These are phyloP conservation scores for Zopfochytrium polystomum DNA, from an alignment of 371 early-diverging fungal species.

Conservation along the genomic window DNA sequence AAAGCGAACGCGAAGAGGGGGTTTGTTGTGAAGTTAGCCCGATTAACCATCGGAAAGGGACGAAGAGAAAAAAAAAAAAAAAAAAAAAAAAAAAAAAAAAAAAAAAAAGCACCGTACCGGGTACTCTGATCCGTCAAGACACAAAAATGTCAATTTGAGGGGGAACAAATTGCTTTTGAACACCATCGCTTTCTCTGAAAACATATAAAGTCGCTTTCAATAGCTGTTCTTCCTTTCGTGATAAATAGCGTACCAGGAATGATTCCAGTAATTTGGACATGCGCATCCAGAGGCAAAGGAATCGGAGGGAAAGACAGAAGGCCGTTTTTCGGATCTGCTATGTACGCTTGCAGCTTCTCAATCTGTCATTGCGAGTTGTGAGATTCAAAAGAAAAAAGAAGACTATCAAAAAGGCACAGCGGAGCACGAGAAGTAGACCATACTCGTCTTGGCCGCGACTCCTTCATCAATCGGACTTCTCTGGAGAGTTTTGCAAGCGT, in stretches of 20 bases:
- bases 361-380: conserved; percentile 65
- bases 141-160: conserved; percentile 75
- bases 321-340: conserved; percentile 74
- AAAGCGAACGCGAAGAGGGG: too few relatives aligned
- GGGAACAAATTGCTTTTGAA: conserved; percentile 91
- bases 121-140: conserved; percentile 74
- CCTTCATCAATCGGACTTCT: conserved; percentile 71
- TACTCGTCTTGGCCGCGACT: conserved; percentile 78
- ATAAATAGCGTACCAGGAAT: conserved; percentile 63
- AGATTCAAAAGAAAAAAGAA: conserved; percentile 1
- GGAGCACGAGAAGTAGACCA: background rate
- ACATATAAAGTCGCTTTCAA: too few relatives aligned
- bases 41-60: conserved; percentile 2
- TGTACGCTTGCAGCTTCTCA: conserved; percentile 66
- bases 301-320: conserved; percentile 72
- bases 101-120: too few relatives aligned
- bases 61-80: background rate
- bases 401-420: background rate
- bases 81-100: too few relatives aligned
- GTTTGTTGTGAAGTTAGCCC: too few relatives aligned
- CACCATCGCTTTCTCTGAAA: conserved; percentile 70
- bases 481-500: conserved; percentile 67
- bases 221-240: too few relatives aligned
- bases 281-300: conserved; percentile 85
- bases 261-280: conserved; percentile 77